These are phyloP conservation scores for Platanus orientalis DNA, from an alignment of 164 flowering plant species.

Conservation along the genomic window DNA sequence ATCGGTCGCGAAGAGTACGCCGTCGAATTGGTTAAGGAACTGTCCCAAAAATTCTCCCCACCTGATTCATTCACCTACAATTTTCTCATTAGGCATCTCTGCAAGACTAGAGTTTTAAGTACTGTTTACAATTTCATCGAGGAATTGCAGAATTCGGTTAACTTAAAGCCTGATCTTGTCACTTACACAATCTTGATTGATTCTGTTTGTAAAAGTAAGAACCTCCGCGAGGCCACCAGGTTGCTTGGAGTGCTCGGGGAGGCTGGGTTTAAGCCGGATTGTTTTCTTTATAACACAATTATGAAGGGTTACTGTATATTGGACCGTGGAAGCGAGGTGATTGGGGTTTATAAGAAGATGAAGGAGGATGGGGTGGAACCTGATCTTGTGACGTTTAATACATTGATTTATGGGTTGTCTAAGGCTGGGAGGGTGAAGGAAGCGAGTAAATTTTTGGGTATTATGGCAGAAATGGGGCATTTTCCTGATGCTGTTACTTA, in stretches of 20 bases:
- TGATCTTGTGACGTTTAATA: conserved; percentile 76
- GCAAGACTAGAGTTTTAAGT: conserved; percentile 49
- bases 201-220: conserved; percentile 67
- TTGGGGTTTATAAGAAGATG: conserved; percentile 76
- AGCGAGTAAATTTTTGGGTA: conserved; percentile 52
- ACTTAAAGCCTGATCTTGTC: conserved; percentile 60
- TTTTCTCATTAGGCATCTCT: conserved; percentile 59
- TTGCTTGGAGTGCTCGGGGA: conserved; percentile 45
- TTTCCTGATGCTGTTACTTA: conserved; percentile 77
- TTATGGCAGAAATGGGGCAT: conserved; percentile 72
- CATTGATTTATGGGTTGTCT: conserved; percentile 81
- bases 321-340: conserved; percentile 53
- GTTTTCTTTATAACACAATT: conserved; percentile 78
- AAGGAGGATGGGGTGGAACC: conserved; percentile 74
- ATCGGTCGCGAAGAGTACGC: conserved; percentile 51
- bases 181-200: conserved; percentile 89
- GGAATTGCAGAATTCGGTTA: conserved; percentile 36
- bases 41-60: conserved; percentile 34
- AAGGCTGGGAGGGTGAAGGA: conserved; percentile 68
- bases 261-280: conserved; percentile 79
- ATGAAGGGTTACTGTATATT: conserved; percentile 84
- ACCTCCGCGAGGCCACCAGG: conserved; percentile 68
- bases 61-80: conserved; percentile 71
- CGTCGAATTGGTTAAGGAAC: conserved; percentile 45
- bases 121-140: conserved; percentile 54